phyloP scores from a whole-genome alignment of 345 rosid species.

The Brassica cretica region DNA sequence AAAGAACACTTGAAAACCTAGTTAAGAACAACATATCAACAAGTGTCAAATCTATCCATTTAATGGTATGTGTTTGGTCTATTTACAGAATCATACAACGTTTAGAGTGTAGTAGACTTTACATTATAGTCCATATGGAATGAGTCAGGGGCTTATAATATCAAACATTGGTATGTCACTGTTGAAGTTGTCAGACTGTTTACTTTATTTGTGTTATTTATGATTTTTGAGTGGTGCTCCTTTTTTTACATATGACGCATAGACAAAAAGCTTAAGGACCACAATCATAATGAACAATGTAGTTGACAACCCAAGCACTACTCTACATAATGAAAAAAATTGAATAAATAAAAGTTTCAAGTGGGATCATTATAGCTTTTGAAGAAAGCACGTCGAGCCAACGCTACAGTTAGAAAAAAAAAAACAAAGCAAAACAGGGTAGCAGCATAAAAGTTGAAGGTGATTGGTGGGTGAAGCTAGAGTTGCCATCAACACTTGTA shows the following conservation, averaged over 20 bases:
- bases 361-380: slow-evolving; percentile 41
- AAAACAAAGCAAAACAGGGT: not conserved
- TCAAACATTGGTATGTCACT: slow-evolving; percentile 36
- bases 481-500: slow-evolving; percentile 54
- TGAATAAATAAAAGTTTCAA: not conserved
- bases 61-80: slow-evolving; percentile 21
- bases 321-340: slow-evolving; percentile 9
- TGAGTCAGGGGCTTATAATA: slow-evolving; percentile 37
- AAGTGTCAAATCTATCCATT: slow-evolving; percentile 23
- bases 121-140: slow-evolving; percentile 3
- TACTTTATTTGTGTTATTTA: slow-evolving; percentile 8
- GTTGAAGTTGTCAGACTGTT: slow-evolving; percentile 33
- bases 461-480: slow-evolving; percentile 51
- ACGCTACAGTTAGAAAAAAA: slow-evolving; percentile 28
- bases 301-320: slow-evolving; percentile 40
- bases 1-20: slow-evolving; percentile 18
- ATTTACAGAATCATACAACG: slow-evolving; percentile 33
- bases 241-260: slow-evolving; percentile 15
- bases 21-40: slow-evolving; percentile 23
- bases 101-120: slow-evolving; percentile 7
- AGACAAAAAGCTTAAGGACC: slow-evolving; percentile 27
- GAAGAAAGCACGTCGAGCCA: slow-evolving; percentile 37
- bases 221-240: slow-evolving; percentile 19
- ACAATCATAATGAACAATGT: slow-evolving; percentile 26
- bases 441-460: slow-evolving; percentile 63